Evolutionary conservation across 192 early-diverging fungal genomes (phyloP), one percentile per base, ranked within the genome.

Genomic region (Coemansia sp.): DNA sequence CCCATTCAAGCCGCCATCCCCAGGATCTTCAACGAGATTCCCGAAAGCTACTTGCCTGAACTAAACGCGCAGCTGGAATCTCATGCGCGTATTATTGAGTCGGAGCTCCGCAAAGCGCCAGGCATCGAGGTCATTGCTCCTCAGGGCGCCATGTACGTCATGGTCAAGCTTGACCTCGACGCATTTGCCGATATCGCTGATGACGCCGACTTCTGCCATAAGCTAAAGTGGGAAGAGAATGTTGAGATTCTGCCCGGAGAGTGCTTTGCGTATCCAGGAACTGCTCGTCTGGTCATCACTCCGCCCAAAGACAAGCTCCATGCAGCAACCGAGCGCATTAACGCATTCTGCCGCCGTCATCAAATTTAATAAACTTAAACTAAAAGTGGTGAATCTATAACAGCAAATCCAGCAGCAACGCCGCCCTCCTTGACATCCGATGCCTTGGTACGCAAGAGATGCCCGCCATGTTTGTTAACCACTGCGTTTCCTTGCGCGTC

Each of bases 91-190:
- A 32, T 90, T 16, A 83, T 85, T 58, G 72, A 80, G 32, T 62
- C 85, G 2, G 77, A 80, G 41, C 70, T 93, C 6, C 69, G 67
- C 39, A 82, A 81, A 45, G 82, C 89, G 6, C 84, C 83, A 17
- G 91, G 93, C 2, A 66, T 94, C 26, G 69, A 80, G 11, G 85
- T 87, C 45, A 85, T 94, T 39, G 66, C 86, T 11, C 91, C 93
- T 21, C 90, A 93, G 81, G 93, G 93, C 39, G 91, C 91, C 44
- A 94, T 94, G 93, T 94, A 91, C 69, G 77, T 92, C 66, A 94
- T 94, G 93, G 83, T 90, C 16, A 83, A 85, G 20, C 82, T 93
- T 47, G 64, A 91, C 47, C 38, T 87, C 17, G 58, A 58, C 5
- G 54, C 85, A 37, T 93, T 94, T 70, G 79, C 81, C 48, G 88